Percentiles rank a stretch among this genome's conserved stretches.
phyloP scores from a whole-genome alignment of 441 rosid species.

The Pelargonium citronellum region DNA sequence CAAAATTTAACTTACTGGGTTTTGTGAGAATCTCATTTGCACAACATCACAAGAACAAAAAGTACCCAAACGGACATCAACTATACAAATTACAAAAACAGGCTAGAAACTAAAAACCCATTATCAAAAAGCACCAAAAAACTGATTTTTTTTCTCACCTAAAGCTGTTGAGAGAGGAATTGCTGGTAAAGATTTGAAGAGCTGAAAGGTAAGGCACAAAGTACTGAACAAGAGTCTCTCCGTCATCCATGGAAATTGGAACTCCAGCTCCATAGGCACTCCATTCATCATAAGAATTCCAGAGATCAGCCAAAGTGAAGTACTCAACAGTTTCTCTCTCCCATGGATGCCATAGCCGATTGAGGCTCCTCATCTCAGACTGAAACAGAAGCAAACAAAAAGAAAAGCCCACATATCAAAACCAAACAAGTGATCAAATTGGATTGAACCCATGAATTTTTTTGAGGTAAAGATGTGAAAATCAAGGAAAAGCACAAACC shows the following conservation, averaged over 20 bases:
- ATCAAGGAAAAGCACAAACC: conserved; percentile 1
- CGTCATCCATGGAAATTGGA: conserved; percentile 19
- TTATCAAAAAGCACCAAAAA: background rate
- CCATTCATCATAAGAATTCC: conserved; percentile 26
- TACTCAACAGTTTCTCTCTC: conserved; percentile 25
- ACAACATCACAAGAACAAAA: background rate
- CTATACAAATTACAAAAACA: background rate
- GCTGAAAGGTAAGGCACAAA: conserved; percentile 26
- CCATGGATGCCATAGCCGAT: conserved; percentile 24
- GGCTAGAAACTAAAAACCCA: background rate
- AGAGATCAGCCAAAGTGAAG: conserved; percentile 23
- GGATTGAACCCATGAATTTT: background rate
- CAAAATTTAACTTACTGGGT: background rate
- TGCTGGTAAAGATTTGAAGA: conserved; percentile 26
- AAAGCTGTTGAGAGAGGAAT: conserved; percentile 19
- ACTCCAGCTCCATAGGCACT: conserved; percentile 30
- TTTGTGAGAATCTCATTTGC: background rate
- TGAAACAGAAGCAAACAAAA: background rate
- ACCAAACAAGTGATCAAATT: background rate
- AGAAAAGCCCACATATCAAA: background rate
- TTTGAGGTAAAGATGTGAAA: background rate
- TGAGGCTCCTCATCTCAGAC: conserved; percentile 23
- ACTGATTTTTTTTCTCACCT: background rate
- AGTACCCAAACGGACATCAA: no score
- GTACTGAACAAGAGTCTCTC: conserved; percentile 25